Percentiles rank a stretch among this genome's conserved stretches.
Conservation (phyloP, 1,139 yeast genomes). For the Saccharomyces hybrid region DNA sequence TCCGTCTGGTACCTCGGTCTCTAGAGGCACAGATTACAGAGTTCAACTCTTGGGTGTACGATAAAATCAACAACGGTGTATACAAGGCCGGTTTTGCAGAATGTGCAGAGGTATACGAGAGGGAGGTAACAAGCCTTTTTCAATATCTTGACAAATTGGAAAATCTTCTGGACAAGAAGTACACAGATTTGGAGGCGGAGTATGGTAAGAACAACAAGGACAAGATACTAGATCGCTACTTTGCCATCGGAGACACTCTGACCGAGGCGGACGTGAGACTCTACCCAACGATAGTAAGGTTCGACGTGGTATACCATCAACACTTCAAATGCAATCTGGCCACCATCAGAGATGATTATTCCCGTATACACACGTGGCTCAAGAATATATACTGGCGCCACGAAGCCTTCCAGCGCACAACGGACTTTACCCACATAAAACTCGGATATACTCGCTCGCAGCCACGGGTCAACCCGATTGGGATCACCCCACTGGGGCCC, state of each 20-base stretch:
- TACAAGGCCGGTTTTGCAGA: constrained; percentile 91
- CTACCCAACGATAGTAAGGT: constrained; percentile 74
- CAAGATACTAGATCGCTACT: constrained; percentile 24
- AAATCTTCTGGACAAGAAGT: not conserved
- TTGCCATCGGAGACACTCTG: constrained; percentile 51
- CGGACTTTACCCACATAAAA: constrained; percentile 85
- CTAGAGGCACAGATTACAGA: constrained; percentile 58
- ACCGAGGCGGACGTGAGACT: constrained; percentile 90
- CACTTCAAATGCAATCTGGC: constrained; percentile 89
- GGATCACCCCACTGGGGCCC: constrained; percentile 88
- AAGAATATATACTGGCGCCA: constrained; percentile 78
- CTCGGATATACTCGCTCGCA: constrained; percentile 79
- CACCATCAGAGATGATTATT: constrained; percentile 75
- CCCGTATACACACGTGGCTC: constrained; percentile 71
- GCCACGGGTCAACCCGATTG: constrained; percentile 65
- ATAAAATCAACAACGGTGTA: constrained; percentile 84
- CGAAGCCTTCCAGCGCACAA: constrained; percentile 68
- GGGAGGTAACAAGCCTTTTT: constrained; percentile 8
- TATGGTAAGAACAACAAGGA: constrained; percentile 7
- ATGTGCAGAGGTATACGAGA: constrained; percentile 72
- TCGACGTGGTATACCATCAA: constrained; percentile 87
- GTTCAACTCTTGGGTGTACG: constrained; percentile 74
- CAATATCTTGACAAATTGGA: not conserved
- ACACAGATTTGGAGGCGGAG: not conserved
- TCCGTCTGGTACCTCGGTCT: constrained; percentile 53